Evolutionary conservation across 2,329 filamentous ascomycete genomes (phyloP), one percentile per base, ranked within the genome.

Genomic region (Fusarium fracticaudum): DNA sequence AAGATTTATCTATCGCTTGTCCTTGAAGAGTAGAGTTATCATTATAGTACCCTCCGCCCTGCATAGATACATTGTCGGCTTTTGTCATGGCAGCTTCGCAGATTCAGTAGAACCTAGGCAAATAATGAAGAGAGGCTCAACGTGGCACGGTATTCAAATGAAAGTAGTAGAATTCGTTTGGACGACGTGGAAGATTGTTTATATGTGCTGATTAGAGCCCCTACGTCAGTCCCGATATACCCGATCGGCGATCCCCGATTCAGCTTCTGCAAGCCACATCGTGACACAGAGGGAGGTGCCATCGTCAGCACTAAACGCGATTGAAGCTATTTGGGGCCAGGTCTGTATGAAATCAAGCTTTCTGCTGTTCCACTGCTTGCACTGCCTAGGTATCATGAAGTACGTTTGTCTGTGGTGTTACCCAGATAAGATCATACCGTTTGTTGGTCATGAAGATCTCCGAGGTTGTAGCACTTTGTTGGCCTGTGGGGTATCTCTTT

Each of bases 81-180:
- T 18, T 48, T 24, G 37, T 37, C 9, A 1, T 10, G 10, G 24
- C 8, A n/a, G 14, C 6, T 10, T 5, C 12, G 3, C 2, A 1
- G 6, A 6, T 5, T 6, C 8, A 17, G 3, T 5, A 26, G 6
- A 38, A 8, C 7, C 4, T 11, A 6, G 18, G 6, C 1, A 2
- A 4, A 1, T 3, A 1, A 7, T 10, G 2, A 17, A 29, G 4
- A 1, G 15, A 37, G 35, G 35, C 3, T 29, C 5, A 29, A 29
- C 6, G 10, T 41, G 8, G 2, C 1, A 18, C 2, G 9, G 9
- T 4, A 53, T 12, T 0, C 10, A 15, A 6, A 5, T 4, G 5
- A 0, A 26, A 35, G 18, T n/a, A 2, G 8, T 11, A 4, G 6
- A 7, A 14, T 6, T 26, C 6, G 8, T 15, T 53, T 12, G 2